A percentile compares a stretch with the other conserved stretches of the same genome.
These are phyloP conservation scores for Fraxinus greggii DNA, from an alignment of 305 asterid species.

Conservation along the genomic window DNA sequence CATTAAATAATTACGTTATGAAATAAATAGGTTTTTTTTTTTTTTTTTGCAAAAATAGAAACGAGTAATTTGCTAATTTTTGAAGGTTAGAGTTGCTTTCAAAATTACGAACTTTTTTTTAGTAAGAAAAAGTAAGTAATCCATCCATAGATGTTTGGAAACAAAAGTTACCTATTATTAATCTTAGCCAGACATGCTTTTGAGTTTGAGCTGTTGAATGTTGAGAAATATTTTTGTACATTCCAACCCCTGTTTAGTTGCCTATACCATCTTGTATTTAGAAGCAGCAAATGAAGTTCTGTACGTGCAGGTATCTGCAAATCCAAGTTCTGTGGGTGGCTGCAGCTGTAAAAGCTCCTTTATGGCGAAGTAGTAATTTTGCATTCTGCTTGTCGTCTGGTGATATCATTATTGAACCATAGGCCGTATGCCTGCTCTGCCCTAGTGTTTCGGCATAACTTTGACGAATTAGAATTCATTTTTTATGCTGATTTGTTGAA, in stretches of 20 bases:
- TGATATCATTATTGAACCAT: neutral
- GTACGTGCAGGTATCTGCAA: constrained; percentile 62
- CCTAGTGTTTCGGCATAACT: neutral
- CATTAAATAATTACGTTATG: neutral
- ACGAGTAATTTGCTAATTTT: neutral
- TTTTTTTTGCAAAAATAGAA: neutral
- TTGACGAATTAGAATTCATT: neutral
- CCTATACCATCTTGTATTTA: neutral
- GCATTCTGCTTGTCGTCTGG: neutral
- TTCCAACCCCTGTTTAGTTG: neutral
- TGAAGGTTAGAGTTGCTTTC: neutral
- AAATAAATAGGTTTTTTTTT: neutral
- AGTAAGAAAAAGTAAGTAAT: neutral
- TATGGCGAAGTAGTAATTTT: constrained; percentile 47
- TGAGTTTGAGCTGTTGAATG: neutral
- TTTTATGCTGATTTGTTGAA: neutral
- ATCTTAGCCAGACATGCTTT: neutral
- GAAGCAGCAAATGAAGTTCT: constrained; percentile 1
- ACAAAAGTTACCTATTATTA: neutral
- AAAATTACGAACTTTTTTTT: neutral
- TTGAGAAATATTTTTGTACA: neutral
- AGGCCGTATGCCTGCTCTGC: neutral
- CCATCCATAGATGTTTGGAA: neutral
- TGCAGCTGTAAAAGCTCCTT: constrained; percentile 92
- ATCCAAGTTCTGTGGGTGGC: constrained; percentile 92